Evolutionary conservation across 306 rosid genomes (phyloP).

Genomic region (Dalbergia oliveri): DNA sequence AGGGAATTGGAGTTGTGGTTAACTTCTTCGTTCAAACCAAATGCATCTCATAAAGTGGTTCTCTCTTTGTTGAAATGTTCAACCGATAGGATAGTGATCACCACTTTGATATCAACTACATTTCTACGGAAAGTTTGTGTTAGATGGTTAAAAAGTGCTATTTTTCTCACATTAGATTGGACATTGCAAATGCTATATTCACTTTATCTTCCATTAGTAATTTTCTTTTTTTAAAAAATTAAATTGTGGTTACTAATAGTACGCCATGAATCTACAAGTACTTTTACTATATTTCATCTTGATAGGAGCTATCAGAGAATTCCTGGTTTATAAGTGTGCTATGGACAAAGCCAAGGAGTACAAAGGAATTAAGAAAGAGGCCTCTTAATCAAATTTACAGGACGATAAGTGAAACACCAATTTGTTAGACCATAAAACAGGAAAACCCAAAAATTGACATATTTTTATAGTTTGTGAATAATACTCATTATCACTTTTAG

Average conservation of each 20-base stretch:
- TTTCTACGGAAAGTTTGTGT: constrained; percentile 61
- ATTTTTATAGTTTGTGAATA: no score
- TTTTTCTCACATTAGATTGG: background rate
- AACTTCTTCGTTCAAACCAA: constrained; percentile 67
- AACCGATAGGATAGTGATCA: constrained; percentile 71
- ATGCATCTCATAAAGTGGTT: constrained; percentile 76
- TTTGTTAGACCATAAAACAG: no score
- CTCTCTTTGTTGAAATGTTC: constrained; percentile 73
- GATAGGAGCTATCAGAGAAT: constrained; percentile 64
- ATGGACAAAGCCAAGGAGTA: no score
- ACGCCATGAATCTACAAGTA: background rate
- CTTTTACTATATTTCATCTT: constrained; percentile 54
- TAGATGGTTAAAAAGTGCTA: constrained; percentile 61
- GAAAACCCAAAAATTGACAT: no score
- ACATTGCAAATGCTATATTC: background rate
- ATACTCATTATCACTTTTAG: no score
- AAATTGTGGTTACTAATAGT: background rate
- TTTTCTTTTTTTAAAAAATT: no score
- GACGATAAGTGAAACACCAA: no score
- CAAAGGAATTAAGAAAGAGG: constrained; percentile 45
- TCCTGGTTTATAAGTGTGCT: constrained; percentile 68
- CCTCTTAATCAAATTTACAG: constrained; percentile 28
- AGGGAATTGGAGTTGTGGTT: constrained; percentile 72
- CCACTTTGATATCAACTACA: constrained; percentile 56
- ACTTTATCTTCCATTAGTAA: background rate